A percentile compares a stretch with the other conserved stretches of the same genome.
Conservation (phyloP, 352 stramenopile genomes). For the Lagenidium giganteum region DNA sequence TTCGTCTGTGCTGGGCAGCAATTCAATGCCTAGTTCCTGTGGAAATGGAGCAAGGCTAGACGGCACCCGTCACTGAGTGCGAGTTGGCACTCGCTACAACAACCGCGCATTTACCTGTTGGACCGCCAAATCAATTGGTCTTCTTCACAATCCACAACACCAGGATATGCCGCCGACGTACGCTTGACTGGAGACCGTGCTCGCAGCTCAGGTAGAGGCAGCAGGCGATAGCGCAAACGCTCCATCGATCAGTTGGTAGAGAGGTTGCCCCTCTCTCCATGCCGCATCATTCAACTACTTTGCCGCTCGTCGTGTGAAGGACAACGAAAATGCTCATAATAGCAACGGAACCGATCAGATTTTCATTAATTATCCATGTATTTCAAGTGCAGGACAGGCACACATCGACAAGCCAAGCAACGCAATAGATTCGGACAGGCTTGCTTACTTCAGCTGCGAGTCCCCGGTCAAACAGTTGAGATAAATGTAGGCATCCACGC, state of each 20-base stretch:
- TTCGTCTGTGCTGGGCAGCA: constrained; percentile 17
- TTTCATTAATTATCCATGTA: constrained; percentile 3
- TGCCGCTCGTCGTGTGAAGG: neutral
- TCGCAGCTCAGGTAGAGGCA: no score
- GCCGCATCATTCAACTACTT: constrained; percentile 2
- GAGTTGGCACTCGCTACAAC: no score
- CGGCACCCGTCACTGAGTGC: neutral
- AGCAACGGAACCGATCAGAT: neutral
- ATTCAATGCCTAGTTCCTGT: constrained; percentile 24
- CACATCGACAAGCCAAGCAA: no score
- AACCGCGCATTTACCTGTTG: no score
- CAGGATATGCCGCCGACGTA: no score
- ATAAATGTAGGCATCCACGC: constrained; percentile 93
- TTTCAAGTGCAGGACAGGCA: neutral
- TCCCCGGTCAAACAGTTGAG: constrained; percentile 77
- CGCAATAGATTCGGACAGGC: neutral
- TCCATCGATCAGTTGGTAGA: no score
- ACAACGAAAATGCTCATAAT: neutral
- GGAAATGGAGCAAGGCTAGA: constrained; percentile 3
- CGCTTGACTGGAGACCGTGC: no score
- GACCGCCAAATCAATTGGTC: no score
- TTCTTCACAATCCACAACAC: no score
- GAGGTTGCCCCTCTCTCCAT: no score
- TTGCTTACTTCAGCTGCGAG: constrained; percentile 62
- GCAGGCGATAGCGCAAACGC: no score